These are phyloP conservation scores for Boletus reticulatus DNA, from an alignment of 768 basidiomycete species.

Conservation along the genomic window DNA sequence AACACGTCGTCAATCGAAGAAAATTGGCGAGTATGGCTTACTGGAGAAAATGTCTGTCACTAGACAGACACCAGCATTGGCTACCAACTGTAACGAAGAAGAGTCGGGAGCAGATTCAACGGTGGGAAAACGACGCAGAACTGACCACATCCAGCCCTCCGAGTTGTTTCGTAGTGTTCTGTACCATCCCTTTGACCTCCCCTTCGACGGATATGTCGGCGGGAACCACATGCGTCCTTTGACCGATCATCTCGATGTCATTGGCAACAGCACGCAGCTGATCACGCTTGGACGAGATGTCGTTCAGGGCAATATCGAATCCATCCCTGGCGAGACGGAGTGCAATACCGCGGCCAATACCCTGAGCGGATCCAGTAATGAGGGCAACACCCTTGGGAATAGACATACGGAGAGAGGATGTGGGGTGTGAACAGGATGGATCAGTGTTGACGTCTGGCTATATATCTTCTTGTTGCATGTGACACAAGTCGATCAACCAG, in stretches of 20 bases:
- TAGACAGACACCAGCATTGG: background rate
- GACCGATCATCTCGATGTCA: background rate
- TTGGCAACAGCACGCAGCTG: background rate
- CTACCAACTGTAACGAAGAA: background rate
- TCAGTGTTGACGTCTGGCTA: no score
- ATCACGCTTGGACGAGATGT: background rate
- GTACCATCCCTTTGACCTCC: background rate
- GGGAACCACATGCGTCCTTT: background rate
- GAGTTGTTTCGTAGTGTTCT: background rate
- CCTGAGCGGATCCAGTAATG: background rate
- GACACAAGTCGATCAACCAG: no score
- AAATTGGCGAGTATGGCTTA: background rate
- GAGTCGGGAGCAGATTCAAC: no score
- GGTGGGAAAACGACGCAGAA: background rate
- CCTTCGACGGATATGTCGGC: background rate
- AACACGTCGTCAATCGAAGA: background rate
- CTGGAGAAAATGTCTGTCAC: background rate
- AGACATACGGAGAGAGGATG: background rate
- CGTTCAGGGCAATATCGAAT: background rate
- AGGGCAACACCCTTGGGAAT: background rate
- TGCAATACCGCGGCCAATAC: background rate
- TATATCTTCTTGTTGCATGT: no score
- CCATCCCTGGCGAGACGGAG: background rate
- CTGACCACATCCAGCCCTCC: slow-evolving; percentile 1
- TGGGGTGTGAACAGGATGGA: no score